Evolutionary conservation across 345 rosid species (phyloP).

Genomic region (Toxicodendron radicans): DNA sequence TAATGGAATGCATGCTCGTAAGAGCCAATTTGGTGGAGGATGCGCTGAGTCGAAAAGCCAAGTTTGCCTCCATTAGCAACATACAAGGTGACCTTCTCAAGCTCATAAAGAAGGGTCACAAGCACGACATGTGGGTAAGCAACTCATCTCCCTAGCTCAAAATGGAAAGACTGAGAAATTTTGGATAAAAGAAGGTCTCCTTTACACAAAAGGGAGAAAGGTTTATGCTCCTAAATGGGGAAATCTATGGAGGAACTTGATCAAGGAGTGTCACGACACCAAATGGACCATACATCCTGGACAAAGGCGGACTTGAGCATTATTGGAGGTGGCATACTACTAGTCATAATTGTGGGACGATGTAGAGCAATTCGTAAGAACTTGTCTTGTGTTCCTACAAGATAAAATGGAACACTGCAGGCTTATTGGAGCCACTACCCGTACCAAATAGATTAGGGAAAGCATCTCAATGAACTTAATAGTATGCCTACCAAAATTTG

Average conservation of each 20-base stretch:
- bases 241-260: not conserved
- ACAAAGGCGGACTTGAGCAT: not conserved
- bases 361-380: not conserved
- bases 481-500: not conserved
- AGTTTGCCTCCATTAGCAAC: too few relatives aligned
- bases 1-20: too few relatives aligned
- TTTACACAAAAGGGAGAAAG: not conserved
- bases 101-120: accelerated
- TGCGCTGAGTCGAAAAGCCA: too few relatives aligned
- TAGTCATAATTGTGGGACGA: not conserved
- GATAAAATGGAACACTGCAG: accelerated
- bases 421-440: not conserved
- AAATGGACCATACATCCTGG: not conserved
- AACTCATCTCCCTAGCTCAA: accelerated
- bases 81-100: too few relatives aligned
- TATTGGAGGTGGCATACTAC: not conserved
- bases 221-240: accelerated
- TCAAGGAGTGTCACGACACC: not conserved
- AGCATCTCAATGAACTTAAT: not conserved
- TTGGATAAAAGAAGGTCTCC: not conserved
- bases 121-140: not conserved
- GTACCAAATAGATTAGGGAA: not conserved
- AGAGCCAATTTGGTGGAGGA: too few relatives aligned
- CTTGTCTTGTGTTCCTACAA: not conserved
- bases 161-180: not conserved